A percentile compares a stretch with the other conserved stretches of the same genome.
Conservation (phyloP, 345 rosid genomes). For the Nasturtium officinale region DNA sequence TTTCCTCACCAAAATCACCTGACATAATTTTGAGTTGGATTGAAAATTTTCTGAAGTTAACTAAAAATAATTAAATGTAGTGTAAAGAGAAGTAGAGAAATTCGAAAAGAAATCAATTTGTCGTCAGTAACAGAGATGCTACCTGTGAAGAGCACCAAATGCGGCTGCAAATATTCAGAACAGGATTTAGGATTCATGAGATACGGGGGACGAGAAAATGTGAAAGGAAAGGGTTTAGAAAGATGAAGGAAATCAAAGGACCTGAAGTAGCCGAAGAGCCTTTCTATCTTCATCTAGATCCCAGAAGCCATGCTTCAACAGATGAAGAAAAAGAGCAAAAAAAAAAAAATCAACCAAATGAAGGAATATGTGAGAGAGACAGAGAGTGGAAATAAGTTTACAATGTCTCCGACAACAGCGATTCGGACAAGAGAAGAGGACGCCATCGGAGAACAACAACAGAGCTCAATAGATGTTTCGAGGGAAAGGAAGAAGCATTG, state of each 20-base stretch:
- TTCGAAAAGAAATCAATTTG: not conserved
- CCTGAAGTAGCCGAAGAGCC: conserved; percentile 74
- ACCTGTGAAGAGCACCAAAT: conserved; percentile 96
- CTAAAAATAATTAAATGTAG: conserved; percentile 11
- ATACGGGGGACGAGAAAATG: not conserved
- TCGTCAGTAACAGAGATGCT: not conserved
- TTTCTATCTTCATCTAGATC: conserved; percentile 69
- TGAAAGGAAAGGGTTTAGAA: not conserved
- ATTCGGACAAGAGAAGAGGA: conserved; percentile 45
- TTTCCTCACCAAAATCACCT: conserved; percentile 94
- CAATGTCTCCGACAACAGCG: conserved; percentile 44
- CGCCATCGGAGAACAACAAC: conserved; percentile 25
- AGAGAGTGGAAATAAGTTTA: not conserved
- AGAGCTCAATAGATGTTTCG: not conserved
- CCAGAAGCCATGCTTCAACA: conserved; percentile 79
- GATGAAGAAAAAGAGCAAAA: not conserved
- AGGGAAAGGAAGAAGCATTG: not conserved
- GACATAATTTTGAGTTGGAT: conserved; percentile 12
- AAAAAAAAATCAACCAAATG: not conserved
- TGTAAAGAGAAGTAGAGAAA: conserved; percentile 31
- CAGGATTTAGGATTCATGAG: conserved; percentile 3
- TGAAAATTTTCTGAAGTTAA: not conserved
- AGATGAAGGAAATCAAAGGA: conserved; percentile 31
- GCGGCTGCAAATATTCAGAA: conserved; percentile 60
- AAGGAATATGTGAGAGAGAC: not conserved